Percentiles rank a stretch among this genome's conserved stretches.
Evolutionary conservation across 2,329 filamentous ascomycete genomes (phyloP).

Genomic region (Alternaria sp.): DNA sequence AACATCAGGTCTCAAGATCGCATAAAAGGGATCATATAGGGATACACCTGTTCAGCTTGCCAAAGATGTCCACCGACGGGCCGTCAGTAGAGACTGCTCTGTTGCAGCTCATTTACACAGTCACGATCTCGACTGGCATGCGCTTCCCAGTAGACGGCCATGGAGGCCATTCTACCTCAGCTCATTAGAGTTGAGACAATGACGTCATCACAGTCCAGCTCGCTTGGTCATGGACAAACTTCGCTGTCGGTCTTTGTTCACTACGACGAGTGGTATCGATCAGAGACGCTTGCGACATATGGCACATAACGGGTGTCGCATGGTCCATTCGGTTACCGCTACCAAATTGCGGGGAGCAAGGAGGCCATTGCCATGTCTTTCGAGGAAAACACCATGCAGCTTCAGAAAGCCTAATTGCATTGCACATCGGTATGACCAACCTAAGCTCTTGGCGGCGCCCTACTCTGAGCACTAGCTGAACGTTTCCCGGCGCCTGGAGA

Average conservation of each 20-base stretch:
- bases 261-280: not conserved
- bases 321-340: not conserved
- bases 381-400: not conserved
- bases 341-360: not conserved
- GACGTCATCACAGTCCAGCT: not conserved
- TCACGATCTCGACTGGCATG: not conserved
- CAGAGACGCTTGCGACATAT: not conserved
- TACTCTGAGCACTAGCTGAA: not conserved
- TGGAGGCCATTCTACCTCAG: not conserved
- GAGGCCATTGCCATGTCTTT: not conserved
- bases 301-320: not conserved
- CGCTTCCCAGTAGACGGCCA: not conserved
- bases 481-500: not conserved
- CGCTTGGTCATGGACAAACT: not conserved
- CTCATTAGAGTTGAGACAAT: not conserved
- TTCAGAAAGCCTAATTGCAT: not conserved
- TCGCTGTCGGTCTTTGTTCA: not conserved
- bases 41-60: not conserved
- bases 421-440: not conserved
- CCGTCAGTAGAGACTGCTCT: not conserved
- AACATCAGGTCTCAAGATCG: not conserved
- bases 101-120: not conserved
- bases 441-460: not conserved
- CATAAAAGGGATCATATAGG: not conserved
- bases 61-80: not conserved